Percentiles rank a stretch among this genome's conserved stretches.
These are phyloP conservation scores for Aureobasidium zeae DNA, from an alignment of 2,329 filamentous ascomycete genomes.

Conservation along the genomic window DNA sequence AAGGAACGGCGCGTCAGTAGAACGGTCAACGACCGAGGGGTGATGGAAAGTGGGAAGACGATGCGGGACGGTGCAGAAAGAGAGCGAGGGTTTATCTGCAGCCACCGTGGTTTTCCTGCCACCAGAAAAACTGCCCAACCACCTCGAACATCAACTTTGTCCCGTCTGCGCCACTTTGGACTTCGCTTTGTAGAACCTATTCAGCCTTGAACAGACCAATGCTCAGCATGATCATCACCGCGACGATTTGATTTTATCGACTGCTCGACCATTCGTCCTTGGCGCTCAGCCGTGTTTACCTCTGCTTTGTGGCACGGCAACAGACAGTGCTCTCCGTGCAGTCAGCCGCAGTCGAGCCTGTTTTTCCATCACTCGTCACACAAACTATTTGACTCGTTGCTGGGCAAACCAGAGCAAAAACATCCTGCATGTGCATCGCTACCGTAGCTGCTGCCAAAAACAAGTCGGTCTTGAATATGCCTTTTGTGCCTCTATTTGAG, in stretches of 20 bases:
- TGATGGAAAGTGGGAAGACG: neutral
- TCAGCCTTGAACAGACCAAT: neutral
- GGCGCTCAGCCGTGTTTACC: conserved; percentile 15
- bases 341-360: conserved; percentile 1
- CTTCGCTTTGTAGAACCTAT: neutral
- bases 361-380: conserved; percentile 3
- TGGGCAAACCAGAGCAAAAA: conserved; percentile 2
- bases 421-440: no score
- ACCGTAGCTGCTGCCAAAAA: no score
- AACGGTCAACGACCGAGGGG: conserved; percentile 2
- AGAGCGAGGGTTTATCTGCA: conserved; percentile 13
- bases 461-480: no score
- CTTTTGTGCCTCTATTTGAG: no score
- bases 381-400: no score
- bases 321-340: conserved; percentile 6
- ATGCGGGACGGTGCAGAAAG: conserved; percentile 11
- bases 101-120: conserved; percentile 3
- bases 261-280: conserved; percentile 9
- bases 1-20: conserved; percentile 11
- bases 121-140: conserved; percentile 13
- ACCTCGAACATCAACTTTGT: neutral
- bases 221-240: neutral
- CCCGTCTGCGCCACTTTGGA: conserved; percentile 2
- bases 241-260: neutral
- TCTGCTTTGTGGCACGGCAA: conserved; percentile 9